Evolutionary conservation across 2,329 filamentous ascomycete genomes (phyloP).

Genomic region (Pyricularia sp.): DNA sequence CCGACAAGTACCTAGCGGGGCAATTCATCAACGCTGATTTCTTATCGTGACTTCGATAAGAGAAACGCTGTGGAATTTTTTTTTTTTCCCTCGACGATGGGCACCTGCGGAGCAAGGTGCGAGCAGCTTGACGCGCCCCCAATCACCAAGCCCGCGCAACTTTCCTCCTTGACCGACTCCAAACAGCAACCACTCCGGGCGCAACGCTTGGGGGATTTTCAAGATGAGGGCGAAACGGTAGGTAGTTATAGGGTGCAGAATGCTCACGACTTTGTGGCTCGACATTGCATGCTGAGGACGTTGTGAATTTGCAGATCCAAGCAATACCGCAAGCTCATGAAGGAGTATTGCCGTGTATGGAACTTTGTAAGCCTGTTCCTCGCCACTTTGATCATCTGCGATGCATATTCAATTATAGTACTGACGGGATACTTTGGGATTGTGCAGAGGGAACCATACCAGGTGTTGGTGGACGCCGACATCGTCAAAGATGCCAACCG

Average conservation of each 20-base stretch:
- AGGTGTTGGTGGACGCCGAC: slow-evolving; percentile 60
- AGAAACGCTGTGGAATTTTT: slow-evolving; percentile 1
- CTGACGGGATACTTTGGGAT: neutral
- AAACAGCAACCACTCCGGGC: neutral
- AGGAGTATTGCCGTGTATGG: slow-evolving; percentile 5
- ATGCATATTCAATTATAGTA: slow-evolving; percentile 13
- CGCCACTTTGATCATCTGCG: neutral
- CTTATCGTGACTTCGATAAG: neutral
- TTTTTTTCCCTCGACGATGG: neutral
- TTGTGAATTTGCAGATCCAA: neutral
- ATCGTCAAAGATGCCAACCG: slow-evolving; percentile 73
- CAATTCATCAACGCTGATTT: neutral
- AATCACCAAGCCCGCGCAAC: neutral
- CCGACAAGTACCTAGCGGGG: neutral
- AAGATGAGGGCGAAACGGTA: slow-evolving; percentile 6
- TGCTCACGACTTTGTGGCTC: neutral
- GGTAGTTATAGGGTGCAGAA: neutral
- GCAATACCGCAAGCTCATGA: slow-evolving; percentile 7
- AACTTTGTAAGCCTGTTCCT: slow-evolving; percentile 3
- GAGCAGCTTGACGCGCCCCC: neutral
- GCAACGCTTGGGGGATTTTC: neutral
- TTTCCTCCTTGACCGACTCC: neutral
- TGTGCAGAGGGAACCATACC: slow-evolving; percentile 4
- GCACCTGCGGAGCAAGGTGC: neutral
- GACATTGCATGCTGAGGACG: neutral